phyloP scores from a whole-genome alignment of 345 rosid species.

The Psidium guajava region DNA sequence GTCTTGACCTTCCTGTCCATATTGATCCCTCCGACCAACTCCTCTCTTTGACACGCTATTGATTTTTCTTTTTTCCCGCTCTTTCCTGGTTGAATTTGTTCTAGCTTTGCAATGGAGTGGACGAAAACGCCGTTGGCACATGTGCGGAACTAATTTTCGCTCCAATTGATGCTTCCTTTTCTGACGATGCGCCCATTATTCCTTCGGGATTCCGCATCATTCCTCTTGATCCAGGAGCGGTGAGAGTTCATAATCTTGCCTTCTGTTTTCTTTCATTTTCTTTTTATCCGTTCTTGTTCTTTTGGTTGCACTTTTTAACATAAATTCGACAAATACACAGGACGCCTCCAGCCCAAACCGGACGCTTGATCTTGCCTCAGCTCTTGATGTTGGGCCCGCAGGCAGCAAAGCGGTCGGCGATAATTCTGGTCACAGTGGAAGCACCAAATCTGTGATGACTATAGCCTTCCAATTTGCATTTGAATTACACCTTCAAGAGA shows the following conservation, averaged over 20 bases:
- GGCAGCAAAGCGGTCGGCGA: constrained; percentile 55
- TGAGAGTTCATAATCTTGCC: constrained; percentile 9
- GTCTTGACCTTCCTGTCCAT: constrained; percentile 1
- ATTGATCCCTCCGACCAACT: background rate
- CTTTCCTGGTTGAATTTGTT: background rate
- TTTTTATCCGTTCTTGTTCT: background rate
- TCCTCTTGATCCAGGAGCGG: constrained; percentile 75
- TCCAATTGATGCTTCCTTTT: constrained; percentile 93
- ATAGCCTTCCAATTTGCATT: constrained; percentile 91
- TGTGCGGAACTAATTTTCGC: constrained; percentile 89
- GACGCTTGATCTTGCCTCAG: constrained; percentile 90
- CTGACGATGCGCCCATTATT: constrained; percentile 87
- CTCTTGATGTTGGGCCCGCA: constrained; percentile 62
- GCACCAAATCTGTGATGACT: constrained; percentile 86
- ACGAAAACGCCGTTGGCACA: constrained; percentile 73
- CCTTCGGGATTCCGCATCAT: constrained; percentile 98
- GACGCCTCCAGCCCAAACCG: constrained; percentile 84
- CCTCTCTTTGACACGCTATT: background rate
- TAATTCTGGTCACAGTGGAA: constrained; percentile 33
- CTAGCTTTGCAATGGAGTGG: constrained; percentile 93
- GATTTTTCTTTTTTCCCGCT: background rate
- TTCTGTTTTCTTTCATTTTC: background rate
- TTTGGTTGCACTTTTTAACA: background rate
- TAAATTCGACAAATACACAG: constrained; percentile 16
- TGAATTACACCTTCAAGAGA: constrained; percentile 85